Conservation (phyloP, 2,329 filamentous ascomycete genomes). For the Aureobasidium sp. region DNA sequence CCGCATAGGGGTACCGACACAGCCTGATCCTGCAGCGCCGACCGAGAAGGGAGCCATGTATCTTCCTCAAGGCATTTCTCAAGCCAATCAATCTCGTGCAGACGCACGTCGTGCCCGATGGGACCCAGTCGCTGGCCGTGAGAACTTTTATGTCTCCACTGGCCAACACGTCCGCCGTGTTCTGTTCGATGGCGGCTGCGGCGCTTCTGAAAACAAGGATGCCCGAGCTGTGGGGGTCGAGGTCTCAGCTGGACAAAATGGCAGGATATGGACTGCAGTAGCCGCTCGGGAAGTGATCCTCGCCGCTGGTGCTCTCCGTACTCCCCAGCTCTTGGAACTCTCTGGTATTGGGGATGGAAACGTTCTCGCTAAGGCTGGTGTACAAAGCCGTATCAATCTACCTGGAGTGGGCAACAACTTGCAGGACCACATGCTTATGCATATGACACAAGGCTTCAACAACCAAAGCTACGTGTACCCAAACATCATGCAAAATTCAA, state of each 20-base stretch:
- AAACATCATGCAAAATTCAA: constrained; percentile 22
- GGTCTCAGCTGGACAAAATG: constrained; percentile 3
- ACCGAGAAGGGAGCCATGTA: constrained; percentile 33
- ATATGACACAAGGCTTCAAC: constrained; percentile 19
- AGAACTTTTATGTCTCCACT: constrained; percentile 33
- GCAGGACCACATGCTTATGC: constrained; percentile 20
- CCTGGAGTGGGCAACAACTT: constrained; percentile 19
- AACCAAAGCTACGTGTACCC: constrained; percentile 18
- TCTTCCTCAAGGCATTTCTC: constrained; percentile 32
- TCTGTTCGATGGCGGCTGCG: constrained; percentile 24
- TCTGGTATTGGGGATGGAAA: constrained; percentile 33
- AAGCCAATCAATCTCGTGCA: constrained; percentile 32
- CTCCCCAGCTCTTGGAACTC: constrained; percentile 35
- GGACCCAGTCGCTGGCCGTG: constrained; percentile 28
- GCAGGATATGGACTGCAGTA: constrained; percentile 6
- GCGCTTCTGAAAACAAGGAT: not conserved
- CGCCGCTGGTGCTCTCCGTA: constrained; percentile 29
- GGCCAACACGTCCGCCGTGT: constrained; percentile 32
- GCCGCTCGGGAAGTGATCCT: constrained; percentile 27
- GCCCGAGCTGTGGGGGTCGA: constrained; percentile 17
- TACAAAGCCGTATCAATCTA: constrained; percentile 24
- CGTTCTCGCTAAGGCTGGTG: constrained; percentile 37
- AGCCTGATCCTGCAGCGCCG: constrained; percentile 34
- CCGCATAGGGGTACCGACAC: constrained; percentile 32
- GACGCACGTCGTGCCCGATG: constrained; percentile 36